A percentile compares a stretch with the other conserved stretches of the same genome.
phyloP scores from a whole-genome alignment of 345 rosid genomes.

The Eucalyptus curtisii region DNA sequence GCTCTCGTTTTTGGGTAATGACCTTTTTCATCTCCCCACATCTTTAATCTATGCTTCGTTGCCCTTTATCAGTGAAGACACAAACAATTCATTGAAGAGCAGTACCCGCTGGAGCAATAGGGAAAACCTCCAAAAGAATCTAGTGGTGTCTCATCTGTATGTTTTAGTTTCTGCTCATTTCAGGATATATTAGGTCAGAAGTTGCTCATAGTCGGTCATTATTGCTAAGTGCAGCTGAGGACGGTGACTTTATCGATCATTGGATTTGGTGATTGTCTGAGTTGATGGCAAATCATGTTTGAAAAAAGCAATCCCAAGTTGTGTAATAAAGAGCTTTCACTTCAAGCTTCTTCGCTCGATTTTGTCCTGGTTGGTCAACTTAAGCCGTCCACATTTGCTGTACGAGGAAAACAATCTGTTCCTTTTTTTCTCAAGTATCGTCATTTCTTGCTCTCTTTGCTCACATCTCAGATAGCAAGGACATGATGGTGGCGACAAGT shows the following conservation, averaged over 20 bases:
- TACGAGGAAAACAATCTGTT: neutral
- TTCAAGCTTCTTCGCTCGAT: neutral
- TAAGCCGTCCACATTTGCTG: neutral
- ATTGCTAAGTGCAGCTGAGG: neutral
- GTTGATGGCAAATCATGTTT: neutral
- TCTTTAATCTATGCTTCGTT: neutral
- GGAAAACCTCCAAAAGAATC: no score
- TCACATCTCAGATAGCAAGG: neutral
- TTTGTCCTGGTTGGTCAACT: neutral
- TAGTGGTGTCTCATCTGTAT: no score
- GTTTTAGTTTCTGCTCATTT: no score
- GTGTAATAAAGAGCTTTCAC: neutral
- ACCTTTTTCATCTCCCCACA: neutral
- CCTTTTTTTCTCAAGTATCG: neutral
- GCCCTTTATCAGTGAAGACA: no score
- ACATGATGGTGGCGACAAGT: neutral
- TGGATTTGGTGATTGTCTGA: neutral
- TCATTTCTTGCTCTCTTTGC: neutral
- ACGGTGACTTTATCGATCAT: neutral
- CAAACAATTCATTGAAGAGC: no score
- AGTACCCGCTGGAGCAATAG: no score
- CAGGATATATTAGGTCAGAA: no score
- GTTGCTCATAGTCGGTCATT: neutral
- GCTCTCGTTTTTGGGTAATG: slow-evolving; percentile 84
- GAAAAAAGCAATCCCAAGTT: neutral